phyloP scores from a whole-genome alignment of 805 yeast genomes.

The Crinitomyces ghanaensis region DNA sequence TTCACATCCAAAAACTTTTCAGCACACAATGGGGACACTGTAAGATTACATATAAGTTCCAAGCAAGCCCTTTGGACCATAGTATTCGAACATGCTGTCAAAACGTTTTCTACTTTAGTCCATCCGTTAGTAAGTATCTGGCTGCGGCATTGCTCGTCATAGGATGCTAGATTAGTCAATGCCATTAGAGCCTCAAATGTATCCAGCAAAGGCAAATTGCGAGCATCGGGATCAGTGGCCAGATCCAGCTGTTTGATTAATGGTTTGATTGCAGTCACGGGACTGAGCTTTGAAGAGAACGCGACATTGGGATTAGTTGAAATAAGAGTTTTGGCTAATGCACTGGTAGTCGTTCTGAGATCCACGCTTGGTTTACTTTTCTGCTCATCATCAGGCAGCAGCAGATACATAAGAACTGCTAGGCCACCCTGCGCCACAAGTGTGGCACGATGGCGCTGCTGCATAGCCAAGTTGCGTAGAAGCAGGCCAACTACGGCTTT shows the following conservation, averaged over 20 bases:
- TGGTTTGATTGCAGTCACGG: conserved; percentile 23
- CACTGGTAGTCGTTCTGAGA: conserved; percentile 19
- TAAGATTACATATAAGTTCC: conserved; percentile 54
- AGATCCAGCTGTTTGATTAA: conserved; percentile 20
- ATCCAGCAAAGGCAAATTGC: conserved; percentile 25
- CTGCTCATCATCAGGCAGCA: conserved; percentile 12
- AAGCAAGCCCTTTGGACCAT: conserved; percentile 47
- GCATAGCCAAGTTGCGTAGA: conserved; percentile 23
- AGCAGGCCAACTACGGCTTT: conserved; percentile 19
- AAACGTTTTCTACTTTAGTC: conserved; percentile 33
- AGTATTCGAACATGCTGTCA: conserved; percentile 33
- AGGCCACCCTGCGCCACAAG: conserved; percentile 28
- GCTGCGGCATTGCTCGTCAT: conserved; percentile 31
- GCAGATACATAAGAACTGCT: conserved; percentile 22
- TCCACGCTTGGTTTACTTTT: conserved; percentile 10
- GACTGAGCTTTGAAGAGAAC: conserved; percentile 24
- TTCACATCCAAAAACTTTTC: conserved; percentile 27
- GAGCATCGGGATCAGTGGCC: conserved; percentile 11
- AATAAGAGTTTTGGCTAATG: conserved; percentile 26
- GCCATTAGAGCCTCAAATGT: conserved; percentile 50
- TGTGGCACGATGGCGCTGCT: conserved; percentile 16
- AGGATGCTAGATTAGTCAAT: conserved; percentile 53
- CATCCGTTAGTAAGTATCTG: conserved; percentile 33
- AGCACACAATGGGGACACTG: conserved; percentile 29
- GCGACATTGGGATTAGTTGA: conserved; percentile 26